Conservation (phyloP, 805 yeast genomes). For the Martiniozyma abietophila region DNA sequence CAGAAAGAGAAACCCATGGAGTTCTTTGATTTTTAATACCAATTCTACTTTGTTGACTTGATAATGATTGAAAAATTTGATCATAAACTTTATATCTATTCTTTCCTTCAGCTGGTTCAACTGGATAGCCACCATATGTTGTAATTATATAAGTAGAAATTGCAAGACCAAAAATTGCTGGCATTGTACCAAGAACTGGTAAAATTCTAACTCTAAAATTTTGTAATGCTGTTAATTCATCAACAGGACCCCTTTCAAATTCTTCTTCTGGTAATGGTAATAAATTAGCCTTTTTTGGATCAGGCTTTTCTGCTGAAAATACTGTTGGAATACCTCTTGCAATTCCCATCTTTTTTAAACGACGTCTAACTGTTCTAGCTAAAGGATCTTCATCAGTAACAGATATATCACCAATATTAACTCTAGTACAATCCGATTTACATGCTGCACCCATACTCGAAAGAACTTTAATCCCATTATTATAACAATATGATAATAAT, state of each 20-base stretch:
- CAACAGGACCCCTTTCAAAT: conserved; percentile 71
- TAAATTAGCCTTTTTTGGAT: conserved; percentile 82
- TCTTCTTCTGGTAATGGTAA: conserved; percentile 82
- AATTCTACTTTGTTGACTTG: conserved; percentile 78
- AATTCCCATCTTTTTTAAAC: conserved; percentile 74
- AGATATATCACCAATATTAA: conserved; percentile 82
- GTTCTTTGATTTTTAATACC: conserved; percentile 66
- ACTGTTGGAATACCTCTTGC: conserved; percentile 72
- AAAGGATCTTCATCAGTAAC: conserved; percentile 91
- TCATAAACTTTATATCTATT: conserved; percentile 81
- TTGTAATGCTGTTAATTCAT: conserved; percentile 74
- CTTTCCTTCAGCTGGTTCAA: conserved; percentile 86
- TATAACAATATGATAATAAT: conserved; percentile 62
- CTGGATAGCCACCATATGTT: conserved; percentile 75
- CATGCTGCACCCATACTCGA: conserved; percentile 98
- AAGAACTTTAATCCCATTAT: conserved; percentile 53
- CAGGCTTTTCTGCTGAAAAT: conserved; percentile 94
- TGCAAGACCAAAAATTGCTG: conserved; percentile 90
- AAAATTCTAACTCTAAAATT: conserved; percentile 90
- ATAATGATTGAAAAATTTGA: conserved; percentile 68
- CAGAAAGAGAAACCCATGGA: conserved; percentile 56
- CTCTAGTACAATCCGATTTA: conserved; percentile 89
- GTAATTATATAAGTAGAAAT: conserved; percentile 80
- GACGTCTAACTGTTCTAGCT: conserved; percentile 77
- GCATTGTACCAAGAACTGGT: conserved; percentile 96